phyloP scores from a whole-genome alignment of 2,329 filamentous ascomycete genomes.

The Talaromyces islandicus region DNA sequence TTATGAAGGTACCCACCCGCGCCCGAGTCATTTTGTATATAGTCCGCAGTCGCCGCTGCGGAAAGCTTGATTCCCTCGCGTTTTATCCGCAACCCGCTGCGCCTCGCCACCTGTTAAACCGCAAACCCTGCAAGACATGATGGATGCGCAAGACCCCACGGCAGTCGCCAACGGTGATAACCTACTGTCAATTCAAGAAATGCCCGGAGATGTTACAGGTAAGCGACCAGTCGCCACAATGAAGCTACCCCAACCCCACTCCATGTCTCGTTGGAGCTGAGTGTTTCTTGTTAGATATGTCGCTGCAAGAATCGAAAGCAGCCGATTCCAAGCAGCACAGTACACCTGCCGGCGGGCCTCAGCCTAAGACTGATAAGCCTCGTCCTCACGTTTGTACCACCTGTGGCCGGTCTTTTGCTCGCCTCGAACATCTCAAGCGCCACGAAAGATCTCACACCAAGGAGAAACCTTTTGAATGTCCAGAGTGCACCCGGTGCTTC shows the following conservation, averaged over 20 bases:
- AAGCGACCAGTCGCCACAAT: slow-evolving; percentile 17
- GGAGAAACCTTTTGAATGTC: slow-evolving; percentile 97
- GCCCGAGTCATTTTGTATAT: not conserved
- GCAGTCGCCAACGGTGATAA: slow-evolving; percentile 31
- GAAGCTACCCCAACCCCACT: slow-evolving; percentile 7
- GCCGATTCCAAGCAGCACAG: slow-evolving; percentile 21
- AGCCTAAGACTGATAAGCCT: slow-evolving; percentile 95
- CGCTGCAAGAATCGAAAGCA: slow-evolving; percentile 25
- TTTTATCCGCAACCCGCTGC: not conserved
- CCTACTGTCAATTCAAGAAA: slow-evolving; percentile 37
- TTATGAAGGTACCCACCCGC: not conserved
- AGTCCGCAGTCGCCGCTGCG: not conserved
- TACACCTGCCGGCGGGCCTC: slow-evolving; percentile 52
- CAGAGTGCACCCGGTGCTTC: slow-evolving; percentile 90
- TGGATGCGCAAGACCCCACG: slow-evolving; percentile 31
- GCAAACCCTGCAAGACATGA: slow-evolving; percentile 31
- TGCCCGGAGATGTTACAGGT: slow-evolving; percentile 33
- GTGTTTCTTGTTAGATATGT: slow-evolving; percentile 14
- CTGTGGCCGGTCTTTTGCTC: slow-evolving; percentile 86
- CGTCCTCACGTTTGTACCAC: slow-evolving; percentile 89
- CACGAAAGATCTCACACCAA: slow-evolving; percentile 98
- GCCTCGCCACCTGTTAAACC: not conserved
- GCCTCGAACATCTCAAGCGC: slow-evolving; percentile 91
- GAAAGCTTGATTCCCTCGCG: not conserved
- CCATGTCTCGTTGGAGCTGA: slow-evolving; percentile 11